Base-by-base conservation (phyloP, 768 basidiomycete genomes). In the Phlebiopsis flavidoalba region DNA sequence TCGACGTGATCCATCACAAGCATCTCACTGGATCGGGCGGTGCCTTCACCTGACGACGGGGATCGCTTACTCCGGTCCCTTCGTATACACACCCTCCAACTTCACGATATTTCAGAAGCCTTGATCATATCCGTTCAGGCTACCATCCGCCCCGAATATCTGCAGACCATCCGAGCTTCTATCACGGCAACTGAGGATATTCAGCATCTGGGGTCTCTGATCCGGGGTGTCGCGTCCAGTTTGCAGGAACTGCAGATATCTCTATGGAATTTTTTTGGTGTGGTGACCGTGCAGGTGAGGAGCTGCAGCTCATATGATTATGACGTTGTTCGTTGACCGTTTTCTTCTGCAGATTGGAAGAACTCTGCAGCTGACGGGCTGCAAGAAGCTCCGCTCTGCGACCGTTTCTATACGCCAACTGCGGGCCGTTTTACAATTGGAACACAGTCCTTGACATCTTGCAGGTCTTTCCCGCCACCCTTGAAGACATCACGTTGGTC, bases 231-330 rank as follows among this genome's bases (percentile, higher is more conserved):
- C 22, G 61, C 56, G 12, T 3, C 22, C 3, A 36, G 53, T 19
- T n/a, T 62, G 15, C 31, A 33, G 26, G 48, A 62, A 17, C 58
- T 62, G 43, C 61, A 62, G 37, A 22, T 62, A 10, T 50, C 61
- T 2, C 51, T 62, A 26, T 62, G 61, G 61, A 62, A 62, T 35
- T 62, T 62, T 62, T 62, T 40, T 62, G 61, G 61, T 43, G 31
- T 31, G 45, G 33, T 31, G 61, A 62, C 43, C 43, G 56, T 51
- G 49, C 57, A 58, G 57, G 61, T 62, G 19, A 15, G 51, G 45
- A 17, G n/a, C 22, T n/a, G 26, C 52, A 26, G 19, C 45, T 22
- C n/a, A 37, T 24, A 21, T 40, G 22, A 14, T 22, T 11, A 49
- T 49, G 19, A 49, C 48, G 48, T 49, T 2, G 3, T 26, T 49